A percentile compares a stretch with the other conserved stretches of the same genome.
These are phyloP conservation scores for Diplodia seriata DNA, from an alignment of 2,329 filamentous ascomycete genomes.

Conservation along the genomic window DNA sequence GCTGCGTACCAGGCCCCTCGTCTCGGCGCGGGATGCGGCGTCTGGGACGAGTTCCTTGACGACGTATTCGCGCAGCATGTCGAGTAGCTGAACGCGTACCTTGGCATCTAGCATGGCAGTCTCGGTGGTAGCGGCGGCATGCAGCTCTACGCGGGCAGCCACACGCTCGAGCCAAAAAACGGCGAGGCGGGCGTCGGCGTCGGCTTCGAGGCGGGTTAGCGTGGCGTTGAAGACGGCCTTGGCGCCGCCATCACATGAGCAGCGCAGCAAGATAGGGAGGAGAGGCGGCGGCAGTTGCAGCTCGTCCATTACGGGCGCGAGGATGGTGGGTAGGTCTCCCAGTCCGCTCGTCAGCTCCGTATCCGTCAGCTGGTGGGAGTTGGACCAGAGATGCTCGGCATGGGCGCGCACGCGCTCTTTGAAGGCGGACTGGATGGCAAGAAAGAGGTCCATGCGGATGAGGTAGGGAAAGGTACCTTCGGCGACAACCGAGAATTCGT, in stretches of 20 bases:
- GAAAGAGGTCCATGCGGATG: constrained; percentile 17
- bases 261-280: constrained; percentile 29
- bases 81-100: constrained; percentile 44
- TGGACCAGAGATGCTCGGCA: constrained; percentile 7
- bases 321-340: constrained; percentile 15
- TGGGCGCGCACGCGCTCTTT: background rate
- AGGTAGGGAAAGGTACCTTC: constrained; percentile 30
- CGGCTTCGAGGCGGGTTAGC: constrained; percentile 40
- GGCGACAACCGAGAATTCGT: constrained; percentile 6
- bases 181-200: constrained; percentile 43
- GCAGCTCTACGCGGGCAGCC: constrained; percentile 38
- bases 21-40: constrained; percentile 41
- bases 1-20: constrained; percentile 43
- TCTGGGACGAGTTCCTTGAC: constrained; percentile 46
- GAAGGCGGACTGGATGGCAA: constrained; percentile 11
- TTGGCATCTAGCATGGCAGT: constrained; percentile 41
- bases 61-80: constrained; percentile 43
- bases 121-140: constrained; percentile 39
- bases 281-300: constrained; percentile 12
- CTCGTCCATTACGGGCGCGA: background rate
- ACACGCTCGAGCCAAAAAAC: constrained; percentile 46
- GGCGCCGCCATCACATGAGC: constrained; percentile 20
- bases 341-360: background rate
- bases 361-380: constrained; percentile 1
- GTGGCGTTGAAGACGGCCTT: constrained; percentile 20